A percentile compares a stretch with the other conserved stretches of the same genome.
Conservation (phyloP, 257 asterid species). For the Rauvolfia tetraphylla region DNA sequence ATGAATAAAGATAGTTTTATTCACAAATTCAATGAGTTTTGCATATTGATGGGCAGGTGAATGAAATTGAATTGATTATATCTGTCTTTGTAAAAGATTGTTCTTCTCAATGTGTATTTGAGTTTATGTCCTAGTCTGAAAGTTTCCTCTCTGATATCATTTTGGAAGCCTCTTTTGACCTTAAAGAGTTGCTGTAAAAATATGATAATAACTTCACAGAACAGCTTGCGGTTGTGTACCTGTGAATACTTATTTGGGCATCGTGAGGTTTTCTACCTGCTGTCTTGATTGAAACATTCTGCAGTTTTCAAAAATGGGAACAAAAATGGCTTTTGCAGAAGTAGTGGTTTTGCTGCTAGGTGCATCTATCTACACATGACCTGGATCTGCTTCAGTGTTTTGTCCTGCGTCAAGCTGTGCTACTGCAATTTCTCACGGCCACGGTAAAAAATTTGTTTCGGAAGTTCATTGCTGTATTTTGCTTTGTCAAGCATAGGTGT, state of each 20-base stretch:
- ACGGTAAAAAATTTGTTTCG: neutral
- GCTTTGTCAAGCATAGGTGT: neutral
- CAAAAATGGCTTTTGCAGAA: neutral
- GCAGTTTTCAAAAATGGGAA: neutral
- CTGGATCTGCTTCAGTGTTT: neutral
- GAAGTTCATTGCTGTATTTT: neutral
- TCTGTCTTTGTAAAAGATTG: neutral
- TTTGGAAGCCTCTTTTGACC: neutral
- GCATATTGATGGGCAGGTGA: neutral
- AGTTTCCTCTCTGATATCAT: neutral
- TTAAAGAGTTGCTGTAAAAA: neutral
- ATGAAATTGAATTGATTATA: neutral
- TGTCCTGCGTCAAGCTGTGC: neutral
- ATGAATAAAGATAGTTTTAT: neutral
- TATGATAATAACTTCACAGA: neutral
- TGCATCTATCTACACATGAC: neutral
- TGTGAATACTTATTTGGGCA: too few species aligned
- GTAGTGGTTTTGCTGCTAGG: neutral
- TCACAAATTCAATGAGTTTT: neutral
- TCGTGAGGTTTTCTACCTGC: neutral
- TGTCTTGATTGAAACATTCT: neutral
- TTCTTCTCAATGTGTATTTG: neutral
- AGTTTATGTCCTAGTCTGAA: neutral
- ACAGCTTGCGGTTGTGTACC: neutral
- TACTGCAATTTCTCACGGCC: neutral